Evolutionary conservation across 2,329 filamentous ascomycete genomes (phyloP), one percentile per base, ranked within the genome.

Genomic region (Penicillium hesseltinei): DNA sequence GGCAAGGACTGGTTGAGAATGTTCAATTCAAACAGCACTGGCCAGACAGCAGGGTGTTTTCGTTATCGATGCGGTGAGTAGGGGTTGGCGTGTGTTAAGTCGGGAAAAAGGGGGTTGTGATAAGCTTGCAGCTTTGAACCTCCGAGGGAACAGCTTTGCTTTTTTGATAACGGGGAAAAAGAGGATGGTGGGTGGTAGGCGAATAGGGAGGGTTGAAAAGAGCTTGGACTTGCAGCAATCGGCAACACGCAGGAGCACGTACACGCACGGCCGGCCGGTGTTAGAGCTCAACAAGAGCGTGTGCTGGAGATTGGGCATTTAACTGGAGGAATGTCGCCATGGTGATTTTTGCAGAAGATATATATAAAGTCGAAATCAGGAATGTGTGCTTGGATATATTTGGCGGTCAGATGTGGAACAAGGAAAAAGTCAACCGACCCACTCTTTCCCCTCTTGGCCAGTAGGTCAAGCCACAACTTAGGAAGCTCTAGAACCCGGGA

Each of bases 21-120:
- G 46, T 55, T 54, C 50, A 56, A 48, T 47, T 46, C 52, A 49
- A 38, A 56, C 21, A 44, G 53, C 46, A 27, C 49, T 36, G 46
- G 46, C n/a, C 27, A 21, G 44, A 53, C 39, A 31, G 40, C 50
- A 47, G 27, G 45, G 45, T 44, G 25, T 53, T 51, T 55, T 42
- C 38, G 62, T 62, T 65, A 64, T 66, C 60, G 60, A 65, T 66
- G 62, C 63, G 64, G 63, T 66, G 63, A 63, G 59, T 19, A 52
- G 49, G 29, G 39, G 45, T 53, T 38, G 55, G 40, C 47, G 51
- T 49, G 57, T 51, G 54, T 54, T n/a, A 36, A 21, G 23, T 44
- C 51, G 51, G 54, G 52, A 49, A 60, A 60, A 21, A 42, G 5
- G 44, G 56, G 58, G 48, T 52, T 42, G 42, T 60, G 61, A 65